Evolutionary conservation across 768 basidiomycete genomes (phyloP).

Genomic region (Hemileccinum rubropunctum): DNA sequence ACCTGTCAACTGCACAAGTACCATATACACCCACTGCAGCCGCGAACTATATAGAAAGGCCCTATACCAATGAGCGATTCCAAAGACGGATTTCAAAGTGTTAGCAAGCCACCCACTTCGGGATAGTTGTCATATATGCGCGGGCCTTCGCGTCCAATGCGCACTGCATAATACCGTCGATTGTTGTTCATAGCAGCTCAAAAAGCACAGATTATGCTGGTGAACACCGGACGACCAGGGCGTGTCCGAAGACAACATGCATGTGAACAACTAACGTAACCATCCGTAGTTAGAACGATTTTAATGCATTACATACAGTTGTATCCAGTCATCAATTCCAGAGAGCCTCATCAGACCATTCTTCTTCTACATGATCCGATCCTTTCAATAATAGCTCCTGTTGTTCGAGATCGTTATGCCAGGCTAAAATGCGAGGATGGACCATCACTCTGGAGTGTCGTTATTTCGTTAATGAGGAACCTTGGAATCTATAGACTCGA

Average conservation of each 20-base stretch:
- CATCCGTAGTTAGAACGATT: too few relatives aligned
- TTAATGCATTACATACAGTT: too few relatives aligned
- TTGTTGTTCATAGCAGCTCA: conserved; percentile 8
- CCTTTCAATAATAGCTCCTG: conserved; percentile 8
- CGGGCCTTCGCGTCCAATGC: conserved; percentile 32
- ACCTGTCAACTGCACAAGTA: neutral
- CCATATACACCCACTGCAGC: conserved; percentile 19
- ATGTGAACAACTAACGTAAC: too few relatives aligned
- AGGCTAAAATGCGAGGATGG: conserved; percentile 60
- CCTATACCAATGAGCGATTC: neutral
- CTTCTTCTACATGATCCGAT: conserved; percentile 14
- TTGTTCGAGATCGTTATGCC: conserved; percentile 41
- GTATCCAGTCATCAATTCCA: conserved; percentile 11
- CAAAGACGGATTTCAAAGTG: neutral
- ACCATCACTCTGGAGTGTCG: conserved; percentile 50
- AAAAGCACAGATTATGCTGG: neutral
- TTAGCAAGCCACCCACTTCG: conserved; percentile 21
- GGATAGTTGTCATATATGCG: conserved; percentile 29
- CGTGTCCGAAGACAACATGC: neutral
- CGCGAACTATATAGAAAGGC: conserved; percentile 16
- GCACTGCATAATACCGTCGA: conserved; percentile 35
- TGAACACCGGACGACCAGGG: neutral
- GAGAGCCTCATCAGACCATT: conserved; percentile 34
- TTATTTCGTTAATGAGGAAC: neutral
- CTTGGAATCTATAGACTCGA: neutral